Evolutionary conservation across 306 rosid species (phyloP), one percentile per base, ranked within the genome.

Genomic region (Albizia julibrissin): DNA sequence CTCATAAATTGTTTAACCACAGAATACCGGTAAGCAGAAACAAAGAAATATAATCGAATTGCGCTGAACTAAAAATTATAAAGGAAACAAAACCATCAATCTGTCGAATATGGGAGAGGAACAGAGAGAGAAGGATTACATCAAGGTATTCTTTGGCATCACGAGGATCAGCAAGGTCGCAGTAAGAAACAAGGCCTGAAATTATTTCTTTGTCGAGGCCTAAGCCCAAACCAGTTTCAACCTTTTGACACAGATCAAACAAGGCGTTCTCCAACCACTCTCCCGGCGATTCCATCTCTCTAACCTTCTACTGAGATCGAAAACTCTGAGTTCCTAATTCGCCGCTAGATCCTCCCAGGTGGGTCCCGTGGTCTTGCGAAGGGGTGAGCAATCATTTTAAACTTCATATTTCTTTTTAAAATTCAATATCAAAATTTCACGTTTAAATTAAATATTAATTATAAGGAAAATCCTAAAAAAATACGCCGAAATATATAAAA

Each of bases 101-200:
- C 21, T 0, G 21, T 64, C 3, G 26, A 61, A 37, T 27, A 66
- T 49, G 78, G 29, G 64, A 76, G 29, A 26, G 27, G 26, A 75
- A 74, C 52, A 13, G 74, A 79, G 50, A 54, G 80, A 76, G 61
- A 21, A 22, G 47, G 67, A 9, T 83, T 91, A 95, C 99, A 43
- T 95, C 96, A 65, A 95, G 99, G 75, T 95, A 95, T 74, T 92
- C 97, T 79, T 95, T 93, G 71, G 98, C 99, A 81, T 95, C 99
- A 19, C 44, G 89, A 26, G 99, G 97, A 29, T 92, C 82, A 75
- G 99, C 97, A 39, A 90, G 88, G 83, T 95, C 96, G 72, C 97
- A 95, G 79, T 93, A 95, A 31, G 99, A 95, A 64, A 93, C 99
- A 22, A 95, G 87, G 24, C 97, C 97, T 33, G 97, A 89, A 8